Evolutionary conservation across 2,329 filamentous ascomycete species (phyloP), one percentile per base, ranked within the genome.

Genomic region (Aureobasidium sp.): DNA sequence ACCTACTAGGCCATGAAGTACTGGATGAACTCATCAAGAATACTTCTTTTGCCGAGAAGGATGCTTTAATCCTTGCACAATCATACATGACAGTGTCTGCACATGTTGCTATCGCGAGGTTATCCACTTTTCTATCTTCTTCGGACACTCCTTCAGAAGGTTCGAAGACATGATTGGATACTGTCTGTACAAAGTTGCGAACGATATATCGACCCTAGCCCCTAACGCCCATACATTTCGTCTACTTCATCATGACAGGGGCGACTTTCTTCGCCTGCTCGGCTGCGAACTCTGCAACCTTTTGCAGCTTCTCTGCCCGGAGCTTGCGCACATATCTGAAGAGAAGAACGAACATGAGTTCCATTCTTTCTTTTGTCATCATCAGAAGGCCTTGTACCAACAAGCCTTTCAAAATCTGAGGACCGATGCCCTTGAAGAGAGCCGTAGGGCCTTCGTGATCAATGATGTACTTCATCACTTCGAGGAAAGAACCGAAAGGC

Each of bases 311-410:
- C 66, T 88, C 81, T 49, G 85, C 82, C 68, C 84, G 85, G 62
- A 95, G 68, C 67, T 85, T 84, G 67, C 86, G 84, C 59, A 97
- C 71, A 69, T 94, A 96, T 68, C 90, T 85, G 75, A 97, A 86
- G 55, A 99, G 82, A 32, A 96, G 78, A 65, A 97, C 80, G 72
- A 97, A 97, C 48, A 91, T 73, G 16, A 97, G 78, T 74, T 97
- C 94, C 75, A 97, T 90, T 67, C 91, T 84, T 77, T 99, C 94
- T 78, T 99, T 99, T 51, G 91, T 94, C 91, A 97, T 99, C 94
- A 99, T 99, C 44, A 99, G 80, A 61, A 99, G 85, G 54, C 94
- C 94, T 72, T 99, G 94, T 2, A 99, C 94, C 53, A 99, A 73
- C 58, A 99, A 77, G 1, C 94, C 94, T 77, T 99, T 99, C 63